These are phyloP conservation scores for Sarocladium brachiariae DNA, from an alignment of 2,329 filamentous ascomycete species.

Conservation along the genomic window DNA sequence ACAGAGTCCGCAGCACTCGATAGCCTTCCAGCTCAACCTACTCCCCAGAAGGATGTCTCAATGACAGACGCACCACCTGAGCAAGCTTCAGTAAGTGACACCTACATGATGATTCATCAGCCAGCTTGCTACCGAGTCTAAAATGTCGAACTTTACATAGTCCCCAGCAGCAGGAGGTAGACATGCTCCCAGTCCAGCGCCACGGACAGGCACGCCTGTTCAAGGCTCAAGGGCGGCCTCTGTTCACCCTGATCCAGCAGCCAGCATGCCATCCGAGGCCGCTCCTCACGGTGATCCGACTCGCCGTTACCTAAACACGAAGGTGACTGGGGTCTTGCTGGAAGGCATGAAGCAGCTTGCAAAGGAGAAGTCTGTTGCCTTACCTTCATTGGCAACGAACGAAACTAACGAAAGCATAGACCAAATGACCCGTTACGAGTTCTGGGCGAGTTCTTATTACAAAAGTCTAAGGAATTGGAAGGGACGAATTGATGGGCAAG, in stretches of 20 bases:
- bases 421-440: conserved; percentile 62
- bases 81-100: conserved; percentile 30
- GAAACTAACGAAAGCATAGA: conserved; percentile 25
- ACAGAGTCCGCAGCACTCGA: not conserved
- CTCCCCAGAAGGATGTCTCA: conserved; percentile 29
- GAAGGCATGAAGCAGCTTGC: conserved; percentile 71
- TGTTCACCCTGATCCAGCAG: conserved; percentile 45
- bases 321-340: conserved; percentile 59
- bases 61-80: conserved; percentile 38
- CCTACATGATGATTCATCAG: not conserved
- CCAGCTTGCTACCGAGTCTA: too few relatives aligned
- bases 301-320: conserved; percentile 64
- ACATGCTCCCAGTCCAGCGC: conserved; percentile 33
- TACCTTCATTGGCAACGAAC: not conserved
- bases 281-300: conserved; percentile 61
- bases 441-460: conserved; percentile 63
- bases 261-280: conserved; percentile 52
- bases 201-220: conserved; percentile 43
- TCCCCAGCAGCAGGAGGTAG: conserved; percentile 32
- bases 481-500: conserved; percentile 17
- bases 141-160: conserved; percentile 21
- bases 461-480: conserved; percentile 61
- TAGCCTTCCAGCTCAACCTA: conserved; percentile 12
- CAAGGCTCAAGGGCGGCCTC: conserved; percentile 49
- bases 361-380: conserved; percentile 58